These are phyloP conservation scores for Eucalyptus pauciflora DNA, from an alignment of 345 rosid species.

Conservation along the genomic window DNA sequence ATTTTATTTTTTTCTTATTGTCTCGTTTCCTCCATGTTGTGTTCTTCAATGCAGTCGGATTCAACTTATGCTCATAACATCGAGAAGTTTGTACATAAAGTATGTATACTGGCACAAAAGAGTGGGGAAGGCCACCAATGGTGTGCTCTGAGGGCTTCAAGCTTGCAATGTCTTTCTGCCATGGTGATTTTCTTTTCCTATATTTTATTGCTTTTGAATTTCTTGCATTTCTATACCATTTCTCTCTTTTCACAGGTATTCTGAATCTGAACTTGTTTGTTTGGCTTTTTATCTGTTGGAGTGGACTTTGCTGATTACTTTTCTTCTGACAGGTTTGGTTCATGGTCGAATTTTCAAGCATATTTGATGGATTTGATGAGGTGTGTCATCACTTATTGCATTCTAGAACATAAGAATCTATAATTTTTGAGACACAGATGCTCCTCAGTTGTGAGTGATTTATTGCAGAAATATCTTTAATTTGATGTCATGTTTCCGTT, in stretches of 20 bases:
- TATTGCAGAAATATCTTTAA: neutral
- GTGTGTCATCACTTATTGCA: constrained; percentile 16
- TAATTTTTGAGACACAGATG: neutral
- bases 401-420: neutral
- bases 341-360: constrained; percentile 69
- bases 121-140: constrained; percentile 35
- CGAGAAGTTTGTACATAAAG: constrained; percentile 57
- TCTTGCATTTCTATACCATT: neutral
- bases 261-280: neutral
- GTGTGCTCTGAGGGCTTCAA: constrained; percentile 51
- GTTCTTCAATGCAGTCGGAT: constrained; percentile 43
- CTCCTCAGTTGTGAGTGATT: neutral
- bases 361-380: constrained; percentile 75
- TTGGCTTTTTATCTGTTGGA: neutral
- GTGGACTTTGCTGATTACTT: neutral
- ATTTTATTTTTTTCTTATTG: neutral
- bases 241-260: neutral
- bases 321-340: constrained; percentile 70
- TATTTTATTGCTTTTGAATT: neutral
- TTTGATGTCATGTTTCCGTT: neutral
- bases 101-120: constrained; percentile 57
- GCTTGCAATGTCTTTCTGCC: constrained; percentile 90
- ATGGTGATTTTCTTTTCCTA: constrained; percentile 36
- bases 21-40: neutral
- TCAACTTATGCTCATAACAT: constrained; percentile 68